Evolutionary conservation across 169 alveolate species (phyloP), one percentile per base, ranked within the genome.

Genomic region (Plasmodium adleri): DNA sequence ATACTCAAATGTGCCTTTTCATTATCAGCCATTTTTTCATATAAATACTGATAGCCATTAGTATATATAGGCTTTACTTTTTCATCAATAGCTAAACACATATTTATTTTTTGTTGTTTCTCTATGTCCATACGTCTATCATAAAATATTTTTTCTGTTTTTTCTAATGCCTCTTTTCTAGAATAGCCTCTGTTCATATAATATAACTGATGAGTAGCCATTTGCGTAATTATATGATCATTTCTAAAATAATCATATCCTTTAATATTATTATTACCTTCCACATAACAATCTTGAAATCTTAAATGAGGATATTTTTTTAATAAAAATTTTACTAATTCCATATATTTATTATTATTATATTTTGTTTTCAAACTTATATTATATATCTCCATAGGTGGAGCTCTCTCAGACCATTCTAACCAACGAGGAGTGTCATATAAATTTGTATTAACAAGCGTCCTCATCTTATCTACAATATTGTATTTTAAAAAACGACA

Each of bases 301-400:
- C 98, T 50, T 54, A 96, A 86, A 78, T 96, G 96, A 10, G 98
- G 98, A 83, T 95, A 96, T 90, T 94, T 95, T 68, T 78, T 66
- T 59, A 96, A 88, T 39, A 96, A 83, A 52, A 67, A 73, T 56
- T 52, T 89, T 49, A 95, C 88, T 24, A 94, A 75, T n/a, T 94
- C 95, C 3, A 92, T 71, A 54, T 94, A 94, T 39, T 93, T 93
- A 66, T 92, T 94, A 74, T 88, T 90, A 6, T 83, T 74, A 74
- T 88, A 90, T 74, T 80, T 92, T 54, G 94, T 94, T 28, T 88
- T 80, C 47, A 91, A 88, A 47, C 94, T 86, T 28, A 94, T 59
- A 62, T 92, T 94, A 72, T 95, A 87, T 54, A 94, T 92, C 66
- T 94, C 95, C 64, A 94, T 92, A 5, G 96, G 96, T n/a, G 96